phyloP scores from a whole-genome alignment of 208 protist species.

The Wallacemonas sp. region DNA sequence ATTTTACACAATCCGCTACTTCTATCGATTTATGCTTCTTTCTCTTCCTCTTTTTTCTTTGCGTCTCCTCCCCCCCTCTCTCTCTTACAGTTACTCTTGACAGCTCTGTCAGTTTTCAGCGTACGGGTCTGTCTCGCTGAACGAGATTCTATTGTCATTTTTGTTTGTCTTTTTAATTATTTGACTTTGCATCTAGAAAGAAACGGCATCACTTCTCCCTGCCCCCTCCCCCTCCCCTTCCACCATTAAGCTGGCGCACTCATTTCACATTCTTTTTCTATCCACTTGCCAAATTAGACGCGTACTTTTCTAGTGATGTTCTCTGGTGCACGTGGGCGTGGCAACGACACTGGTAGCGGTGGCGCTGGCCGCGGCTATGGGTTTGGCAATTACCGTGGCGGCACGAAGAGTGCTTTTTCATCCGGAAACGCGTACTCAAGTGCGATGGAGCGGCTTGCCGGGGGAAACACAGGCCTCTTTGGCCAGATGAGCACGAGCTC shows the following conservation, averaged over 20 bases:
- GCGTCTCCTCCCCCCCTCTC: background rate
- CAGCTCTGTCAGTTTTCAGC: no score
- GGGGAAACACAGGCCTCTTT: background rate
- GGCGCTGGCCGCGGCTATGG: background rate
- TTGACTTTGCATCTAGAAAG: no score
- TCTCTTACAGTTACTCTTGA: no score
- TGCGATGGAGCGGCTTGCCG: background rate
- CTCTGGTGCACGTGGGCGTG: background rate
- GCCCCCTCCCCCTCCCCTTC: no score
- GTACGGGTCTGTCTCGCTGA: no score
- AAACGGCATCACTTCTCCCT: no score
- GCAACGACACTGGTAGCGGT: background rate
- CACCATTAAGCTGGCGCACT: no score
- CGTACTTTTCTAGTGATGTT: conserved; percentile 4
- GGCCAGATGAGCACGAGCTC: background rate
- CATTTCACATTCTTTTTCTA: no score
- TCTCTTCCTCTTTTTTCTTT: conserved; percentile 11
- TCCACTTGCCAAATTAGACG: no score
- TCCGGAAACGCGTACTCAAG: background rate
- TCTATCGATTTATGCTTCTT: conserved; percentile 4
- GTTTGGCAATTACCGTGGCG: background rate
- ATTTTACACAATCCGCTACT: no score
- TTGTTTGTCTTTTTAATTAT: no score
- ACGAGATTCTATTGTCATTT: no score
- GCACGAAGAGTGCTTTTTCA: background rate